A percentile compares a stretch with the other conserved stretches of the same genome.
phyloP scores from a whole-genome alignment of 2,329 filamentous ascomycete genomes.

The Curvularia sp. region DNA sequence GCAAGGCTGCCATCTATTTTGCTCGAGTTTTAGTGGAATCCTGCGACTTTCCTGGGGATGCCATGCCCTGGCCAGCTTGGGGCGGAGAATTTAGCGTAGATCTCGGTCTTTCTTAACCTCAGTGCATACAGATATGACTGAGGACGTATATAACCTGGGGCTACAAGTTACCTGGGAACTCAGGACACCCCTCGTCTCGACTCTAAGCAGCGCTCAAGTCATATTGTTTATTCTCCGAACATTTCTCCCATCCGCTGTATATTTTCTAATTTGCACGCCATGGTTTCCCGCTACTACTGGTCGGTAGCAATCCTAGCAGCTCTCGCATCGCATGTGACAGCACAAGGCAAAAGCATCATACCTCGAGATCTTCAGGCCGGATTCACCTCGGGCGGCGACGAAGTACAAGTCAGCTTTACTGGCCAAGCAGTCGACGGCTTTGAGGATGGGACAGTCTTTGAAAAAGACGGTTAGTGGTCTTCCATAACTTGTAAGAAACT shows the following conservation, averaged over 20 bases:
- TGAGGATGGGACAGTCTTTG: constrained; percentile 37
- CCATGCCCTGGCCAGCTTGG: constrained; percentile 21
- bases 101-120: constrained; percentile 24
- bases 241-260: not conserved
- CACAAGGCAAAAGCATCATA: constrained; percentile 25
- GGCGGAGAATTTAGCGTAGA: constrained; percentile 22
- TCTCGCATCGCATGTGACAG: constrained; percentile 9
- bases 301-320: constrained; percentile 4
- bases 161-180: not conserved
- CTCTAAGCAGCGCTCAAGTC: not conserved
- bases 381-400: constrained; percentile 25
- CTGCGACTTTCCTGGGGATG: constrained; percentile 13
- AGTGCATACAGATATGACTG: constrained; percentile 3
- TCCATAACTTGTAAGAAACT: not conserved
- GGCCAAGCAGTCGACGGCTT: constrained; percentile 39
- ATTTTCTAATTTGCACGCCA: constrained; percentile 11
- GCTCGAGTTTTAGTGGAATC: constrained; percentile 7
- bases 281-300: constrained; percentile 23
- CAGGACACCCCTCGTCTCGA: not conserved
- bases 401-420: constrained; percentile 44
- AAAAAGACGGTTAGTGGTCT: constrained; percentile 31
- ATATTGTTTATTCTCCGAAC: not conserved
- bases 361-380: constrained; percentile 28
- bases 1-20: constrained; percentile 18
- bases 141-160: constrained; percentile 30